A percentile compares a stretch with the other conserved stretches of the same genome.
Evolutionary conservation across 495 filamentous ascomycete species (phyloP).

Genomic region (Hyaloscypha finlandica): DNA sequence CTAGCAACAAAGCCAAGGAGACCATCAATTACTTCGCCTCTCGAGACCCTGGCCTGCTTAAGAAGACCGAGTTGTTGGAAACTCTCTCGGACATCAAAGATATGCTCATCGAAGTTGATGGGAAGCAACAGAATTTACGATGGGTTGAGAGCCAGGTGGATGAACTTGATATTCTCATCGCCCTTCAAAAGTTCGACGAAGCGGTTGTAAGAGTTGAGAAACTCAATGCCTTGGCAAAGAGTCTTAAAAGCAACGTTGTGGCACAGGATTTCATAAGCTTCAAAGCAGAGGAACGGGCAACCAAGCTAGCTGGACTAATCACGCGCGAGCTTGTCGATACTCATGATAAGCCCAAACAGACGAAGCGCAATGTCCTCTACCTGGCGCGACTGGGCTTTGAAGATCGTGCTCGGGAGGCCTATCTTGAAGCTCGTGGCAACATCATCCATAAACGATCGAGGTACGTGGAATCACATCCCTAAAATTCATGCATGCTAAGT

Average conservation of each 20-base stretch:
- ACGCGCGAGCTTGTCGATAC: slow-evolving; percentile 72
- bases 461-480: slow-evolving; percentile 47
- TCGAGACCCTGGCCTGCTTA: slow-evolving; percentile 67
- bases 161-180: slow-evolving; percentile 93
- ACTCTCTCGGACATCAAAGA: slow-evolving; percentile 70
- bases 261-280: slow-evolving; percentile 86
- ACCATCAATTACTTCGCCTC: slow-evolving; percentile 79
- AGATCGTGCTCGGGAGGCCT: slow-evolving; percentile 83
- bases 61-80: slow-evolving; percentile 71
- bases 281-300: slow-evolving; percentile 86
- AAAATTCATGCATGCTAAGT: slow-evolving; percentile 4
- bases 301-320: slow-evolving; percentile 72
- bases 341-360: slow-evolving; percentile 70
- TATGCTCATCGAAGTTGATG: slow-evolving; percentile 92
- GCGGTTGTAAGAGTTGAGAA: slow-evolving; percentile 82
- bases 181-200: slow-evolving; percentile 84
- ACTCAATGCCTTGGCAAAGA: slow-evolving; percentile 72
- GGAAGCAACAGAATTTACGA: slow-evolving; percentile 91
- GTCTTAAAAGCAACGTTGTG: slow-evolving; percentile 78
- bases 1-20: slow-evolving; percentile 73
- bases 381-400: slow-evolving; percentile 85
- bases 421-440: slow-evolving; percentile 73
- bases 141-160: slow-evolving; percentile 96
- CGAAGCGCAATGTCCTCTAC: slow-evolving; percentile 74
- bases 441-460: slow-evolving; percentile 79